Evolutionary conservation across 495 filamentous ascomycete species (phyloP).

Genomic region (Physcia stellaris): DNA sequence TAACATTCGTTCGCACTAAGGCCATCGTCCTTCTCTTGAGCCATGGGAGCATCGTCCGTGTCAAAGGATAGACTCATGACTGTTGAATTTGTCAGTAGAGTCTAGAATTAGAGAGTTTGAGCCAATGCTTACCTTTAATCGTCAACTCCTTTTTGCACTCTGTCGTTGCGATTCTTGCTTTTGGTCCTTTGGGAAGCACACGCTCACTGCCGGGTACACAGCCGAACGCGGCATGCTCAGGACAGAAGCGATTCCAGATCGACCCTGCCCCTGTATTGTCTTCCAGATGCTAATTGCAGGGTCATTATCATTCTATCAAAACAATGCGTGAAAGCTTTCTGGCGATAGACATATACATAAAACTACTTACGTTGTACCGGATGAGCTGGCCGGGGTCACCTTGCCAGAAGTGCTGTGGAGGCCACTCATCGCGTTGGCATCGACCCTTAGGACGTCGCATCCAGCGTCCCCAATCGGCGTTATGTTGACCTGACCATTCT

Average conservation of each 20-base stretch:
- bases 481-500: slow-evolving; percentile 8
- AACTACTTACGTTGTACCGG: slow-evolving; percentile 1
- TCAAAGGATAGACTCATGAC: slow-evolving; percentile 7
- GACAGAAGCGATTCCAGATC: slow-evolving; percentile 4
- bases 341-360: no score
- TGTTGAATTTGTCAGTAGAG: slow-evolving; percentile 4
- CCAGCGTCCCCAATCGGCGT: slow-evolving; percentile 6
- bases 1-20: slow-evolving; percentile 7
- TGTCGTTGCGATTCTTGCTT: slow-evolving; percentile 5
- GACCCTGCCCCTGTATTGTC: slow-evolving; percentile 8
- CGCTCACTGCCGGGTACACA: slow-evolving; percentile 2
- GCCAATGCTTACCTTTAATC: slow-evolving; percentile 6
- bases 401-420: slow-evolving; percentile 10
- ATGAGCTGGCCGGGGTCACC: slow-evolving; percentile 7
- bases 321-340: slow-evolving; percentile 1
- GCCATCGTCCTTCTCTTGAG: slow-evolving; percentile 4
- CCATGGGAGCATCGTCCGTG: slow-evolving; percentile 1
- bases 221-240: slow-evolving; percentile 4
- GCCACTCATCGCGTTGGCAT: slow-evolving; percentile 12
- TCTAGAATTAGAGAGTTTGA: slow-evolving; percentile 6
- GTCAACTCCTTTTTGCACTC: slow-evolving; percentile 8
- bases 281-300: slow-evolving; percentile 5
- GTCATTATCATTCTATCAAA: slow-evolving; percentile 6
- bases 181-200: slow-evolving; percentile 2
- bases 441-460: slow-evolving; percentile 4